Base-by-base conservation (phyloP, 345 rosid genomes). In the Camelina neglecta region DNA sequence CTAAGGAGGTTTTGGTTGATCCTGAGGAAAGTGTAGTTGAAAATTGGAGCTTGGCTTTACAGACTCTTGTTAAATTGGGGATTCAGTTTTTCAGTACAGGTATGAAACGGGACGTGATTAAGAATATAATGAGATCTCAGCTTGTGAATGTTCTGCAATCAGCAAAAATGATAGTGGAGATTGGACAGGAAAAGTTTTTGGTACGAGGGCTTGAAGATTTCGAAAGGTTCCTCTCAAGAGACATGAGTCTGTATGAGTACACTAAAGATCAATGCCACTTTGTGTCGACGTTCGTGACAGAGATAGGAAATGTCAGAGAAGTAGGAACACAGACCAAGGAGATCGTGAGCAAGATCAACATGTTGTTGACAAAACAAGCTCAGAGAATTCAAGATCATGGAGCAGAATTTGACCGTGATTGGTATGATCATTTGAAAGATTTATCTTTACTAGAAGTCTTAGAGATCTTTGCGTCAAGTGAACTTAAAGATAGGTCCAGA, bases 1-100 rank as follows among this genome's bases (percentile, higher is more conserved):
- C 64, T 9, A 15, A 9, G 13, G 16, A 55, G 8, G 45, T 55
- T 4, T 55, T 73, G 44, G 16, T 20, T 29, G 3, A 10, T 11
- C 47, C 71, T 42, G 10, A 2, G 38, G 2, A 35, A 35, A 35
- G 8, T 26, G n/a, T 58, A 11, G 50, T 9, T 1, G 31, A 38
- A 7, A 21, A 61, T n/a, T 72, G 76, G 76, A 50, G 21, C 21
- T 51, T 72, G 69, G 15, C 20, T 36, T 72, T 72, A 41, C 31
- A 61, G 7, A 7, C 41, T 6, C 8, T 35, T 23, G 49, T 61
- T 2, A 60, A 49, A 36, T 3, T 48, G 59, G 59, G 50, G 31
- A 20, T 72, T 60, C 49, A 45, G 75, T 8, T 36, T 36, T 7
- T 36, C 10, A 36, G 35, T 13, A 3, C 50, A 8, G 49, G 16